These are phyloP conservation scores for Pythium rishiriense DNA, from an alignment of 352 stramenopile genomes.

Conservation along the genomic window DNA sequence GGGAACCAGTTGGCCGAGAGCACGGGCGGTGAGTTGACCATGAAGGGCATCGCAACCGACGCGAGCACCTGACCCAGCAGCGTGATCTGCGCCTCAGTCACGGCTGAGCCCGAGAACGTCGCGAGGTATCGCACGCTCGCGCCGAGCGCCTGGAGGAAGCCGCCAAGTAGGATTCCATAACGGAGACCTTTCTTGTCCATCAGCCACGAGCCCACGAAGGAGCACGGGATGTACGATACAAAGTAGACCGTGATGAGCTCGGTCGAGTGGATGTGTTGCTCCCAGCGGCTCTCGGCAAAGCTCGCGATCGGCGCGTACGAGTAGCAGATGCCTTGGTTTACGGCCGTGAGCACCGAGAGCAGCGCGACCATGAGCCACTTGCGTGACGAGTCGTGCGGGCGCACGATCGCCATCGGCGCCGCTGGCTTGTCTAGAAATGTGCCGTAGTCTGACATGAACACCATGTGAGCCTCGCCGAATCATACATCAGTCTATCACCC, in stretches of 20 bases:
- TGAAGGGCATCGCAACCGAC: constrained; percentile 71
- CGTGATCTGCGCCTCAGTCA: constrained; percentile 38
- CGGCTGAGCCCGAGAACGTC: constrained; percentile 24
- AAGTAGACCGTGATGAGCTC: constrained; percentile 83
- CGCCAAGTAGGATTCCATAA: constrained; percentile 62
- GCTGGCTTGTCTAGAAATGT: constrained; percentile 7
- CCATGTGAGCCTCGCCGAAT: neutral
- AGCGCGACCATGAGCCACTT: constrained; percentile 79
- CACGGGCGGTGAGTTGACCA: constrained; percentile 74
- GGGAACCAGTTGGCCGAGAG: constrained; percentile 74
- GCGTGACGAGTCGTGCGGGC: constrained; percentile 17
- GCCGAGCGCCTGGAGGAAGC: constrained; percentile 43
- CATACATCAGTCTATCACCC: neutral
- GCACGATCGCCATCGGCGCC: neutral
- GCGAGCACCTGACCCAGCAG: constrained; percentile 59
- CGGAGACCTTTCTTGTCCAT: constrained; percentile 78
- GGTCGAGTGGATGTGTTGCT: constrained; percentile 60
- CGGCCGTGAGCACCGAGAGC: constrained; percentile 55
- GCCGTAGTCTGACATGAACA: constrained; percentile 10
- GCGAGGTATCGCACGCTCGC: constrained; percentile 46
- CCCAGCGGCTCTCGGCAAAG: constrained; percentile 59
- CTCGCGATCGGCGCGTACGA: constrained; percentile 75
- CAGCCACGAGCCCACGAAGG: constrained; percentile 76
- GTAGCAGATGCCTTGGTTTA: constrained; percentile 81
- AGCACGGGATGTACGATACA: constrained; percentile 77